A percentile compares a stretch with the other conserved stretches of the same genome.
These are phyloP conservation scores for Angophora floribunda DNA, from an alignment of 345 rosid genomes.

Conservation along the genomic window DNA sequence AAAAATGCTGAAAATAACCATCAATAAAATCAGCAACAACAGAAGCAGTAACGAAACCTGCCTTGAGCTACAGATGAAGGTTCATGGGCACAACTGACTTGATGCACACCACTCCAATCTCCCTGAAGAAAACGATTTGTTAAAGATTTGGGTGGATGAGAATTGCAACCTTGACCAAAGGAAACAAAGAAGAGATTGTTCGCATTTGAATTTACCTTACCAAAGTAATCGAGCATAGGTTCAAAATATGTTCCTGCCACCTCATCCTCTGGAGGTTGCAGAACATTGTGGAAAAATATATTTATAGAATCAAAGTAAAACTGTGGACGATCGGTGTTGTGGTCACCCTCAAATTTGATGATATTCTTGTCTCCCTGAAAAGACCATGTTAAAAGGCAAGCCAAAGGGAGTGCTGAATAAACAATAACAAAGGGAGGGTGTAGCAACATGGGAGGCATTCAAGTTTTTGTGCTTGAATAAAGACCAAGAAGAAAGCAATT, in stretches of 20 bases:
- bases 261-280: slow-evolving; percentile 88
- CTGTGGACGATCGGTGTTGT: slow-evolving; percentile 93
- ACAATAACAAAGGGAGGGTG: neutral
- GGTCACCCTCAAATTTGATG: slow-evolving; percentile 97
- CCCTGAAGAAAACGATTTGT: slow-evolving; percentile 36
- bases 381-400: neutral
- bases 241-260: slow-evolving; percentile 46
- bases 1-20: neutral
- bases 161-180: neutral
- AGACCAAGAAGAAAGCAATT: neutral
- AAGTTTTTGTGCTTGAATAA: neutral
- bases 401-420: neutral
- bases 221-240: slow-evolving; percentile 55
- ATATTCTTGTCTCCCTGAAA: slow-evolving; percentile 95
- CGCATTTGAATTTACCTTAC: slow-evolving; percentile 52
- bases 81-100: slow-evolving; percentile 31
- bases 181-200: neutral
- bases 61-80: slow-evolving; percentile 41
- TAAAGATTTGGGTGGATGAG: neutral
- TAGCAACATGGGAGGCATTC: neutral
- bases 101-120: slow-evolving; percentile 46
- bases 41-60: neutral
- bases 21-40: neutral
- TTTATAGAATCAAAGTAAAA: slow-evolving; percentile 94
- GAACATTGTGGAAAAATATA: slow-evolving; percentile 91